Conservation (phyloP, 306 rosid species). For the Sophora flavescens region DNA sequence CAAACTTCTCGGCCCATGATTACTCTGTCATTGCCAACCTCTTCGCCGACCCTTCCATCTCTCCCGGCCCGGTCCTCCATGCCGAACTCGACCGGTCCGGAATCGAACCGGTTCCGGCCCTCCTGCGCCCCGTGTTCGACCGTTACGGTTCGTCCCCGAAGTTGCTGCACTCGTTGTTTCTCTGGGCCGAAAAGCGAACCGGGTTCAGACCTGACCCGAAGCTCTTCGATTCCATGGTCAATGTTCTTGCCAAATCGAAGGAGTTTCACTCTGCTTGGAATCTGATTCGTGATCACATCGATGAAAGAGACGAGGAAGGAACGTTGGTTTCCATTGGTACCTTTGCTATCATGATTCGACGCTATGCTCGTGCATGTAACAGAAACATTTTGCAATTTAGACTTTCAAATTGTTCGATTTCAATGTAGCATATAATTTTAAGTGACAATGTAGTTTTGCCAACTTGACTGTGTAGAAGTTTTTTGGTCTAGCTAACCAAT, state of each 20-base stretch:
- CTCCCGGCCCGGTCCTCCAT: slow-evolving; percentile 65
- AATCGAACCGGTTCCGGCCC: slow-evolving; percentile 56
- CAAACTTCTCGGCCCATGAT: slow-evolving; percentile 42
- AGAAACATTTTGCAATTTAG: neutral
- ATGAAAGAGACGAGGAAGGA: slow-evolving; percentile 43
- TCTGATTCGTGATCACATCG: slow-evolving; percentile 54
- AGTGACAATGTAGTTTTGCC: neutral
- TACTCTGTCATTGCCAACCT: slow-evolving; percentile 62
- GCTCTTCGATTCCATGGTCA: slow-evolving; percentile 65
- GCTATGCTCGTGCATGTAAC: slow-evolving; percentile 84
- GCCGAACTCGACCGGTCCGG: slow-evolving; percentile 62
- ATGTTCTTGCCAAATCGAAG: slow-evolving; percentile 65
- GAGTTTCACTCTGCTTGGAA: slow-evolving; percentile 82
- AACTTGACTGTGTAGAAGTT: too few relatives aligned
- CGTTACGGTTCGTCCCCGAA: slow-evolving; percentile 76
- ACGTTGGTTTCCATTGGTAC: slow-evolving; percentile 62
- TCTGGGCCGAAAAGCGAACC: slow-evolving; percentile 75
- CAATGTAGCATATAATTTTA: neutral
- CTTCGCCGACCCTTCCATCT: slow-evolving; percentile 55
- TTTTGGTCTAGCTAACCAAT: too few relatives aligned
- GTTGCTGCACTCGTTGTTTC: slow-evolving; percentile 68
- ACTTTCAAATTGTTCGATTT: neutral
- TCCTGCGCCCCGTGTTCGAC: slow-evolving; percentile 59
- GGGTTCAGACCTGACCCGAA: slow-evolving; percentile 52
- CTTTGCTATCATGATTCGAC: slow-evolving; percentile 80